Evolutionary conservation across 805 yeast species (phyloP), one percentile per base, ranked within the genome.

Genomic region (Teunomyces funiuensis): DNA sequence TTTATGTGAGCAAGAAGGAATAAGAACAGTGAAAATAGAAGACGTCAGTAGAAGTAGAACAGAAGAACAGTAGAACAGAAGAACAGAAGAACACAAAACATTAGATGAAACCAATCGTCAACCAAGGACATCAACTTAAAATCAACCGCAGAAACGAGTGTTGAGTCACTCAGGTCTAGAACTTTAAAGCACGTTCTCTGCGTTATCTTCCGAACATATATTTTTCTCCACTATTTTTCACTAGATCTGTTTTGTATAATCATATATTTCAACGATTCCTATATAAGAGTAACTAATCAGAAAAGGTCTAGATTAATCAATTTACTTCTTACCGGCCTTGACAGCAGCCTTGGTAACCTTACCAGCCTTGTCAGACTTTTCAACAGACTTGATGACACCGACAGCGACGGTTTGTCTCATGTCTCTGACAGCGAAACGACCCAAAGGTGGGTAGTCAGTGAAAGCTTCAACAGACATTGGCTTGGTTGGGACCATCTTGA

Each of bases 391-490:
- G 86, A 91, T 86, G 70, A 90, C 96, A 87, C 97, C 97, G 71
- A 90, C 97, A 72, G 97, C 97, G 66, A 90, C 97, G 64, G 97
- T 90, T 80, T 89, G 97, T 86, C 97, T 87, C 97, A 89, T 89
- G 79, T 89, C 97, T 86, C 97, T 90, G 82, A 89, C 97, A 72
- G 73, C 73, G 63, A 66, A 66, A 62, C 71, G 62, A 59, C 71
- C 72, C 57, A 65, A 66, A 55, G 72, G 71, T 60, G 71, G 71
- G 69, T 61, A 66, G 56, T 65, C 71, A 48, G 68, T 61, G 68
- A 64, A 65, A 44, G 71, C 62, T 61, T 65, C 71, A 61, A 65
- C 71, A 63, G 65, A 64, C 71, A 65, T 63, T 56, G 71, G 71
- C 63, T 65, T 65, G 56, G 70, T 53, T 60, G 70, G 70, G 43